A percentile compares a stretch with the other conserved stretches of the same genome.
phyloP scores from a whole-genome alignment of 2,329 filamentous ascomycete genomes.

The Nemania diffusa region DNA sequence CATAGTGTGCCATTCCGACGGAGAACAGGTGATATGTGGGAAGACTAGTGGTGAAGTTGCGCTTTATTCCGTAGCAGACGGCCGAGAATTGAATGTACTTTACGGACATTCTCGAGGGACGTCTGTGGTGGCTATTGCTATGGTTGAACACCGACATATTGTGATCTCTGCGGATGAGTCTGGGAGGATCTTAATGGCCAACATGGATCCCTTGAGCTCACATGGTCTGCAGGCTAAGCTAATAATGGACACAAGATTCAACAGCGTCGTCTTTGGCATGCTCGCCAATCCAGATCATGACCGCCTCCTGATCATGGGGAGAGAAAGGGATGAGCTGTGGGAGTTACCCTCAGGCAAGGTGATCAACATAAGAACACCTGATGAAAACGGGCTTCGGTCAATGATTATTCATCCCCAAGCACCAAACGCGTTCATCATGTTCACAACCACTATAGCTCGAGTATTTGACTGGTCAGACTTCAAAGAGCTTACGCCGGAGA shows the following conservation, averaged over 20 bases:
- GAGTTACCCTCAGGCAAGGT: conserved; percentile 38
- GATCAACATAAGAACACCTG: conserved; percentile 20
- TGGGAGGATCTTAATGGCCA: conserved; percentile 41
- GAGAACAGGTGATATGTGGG: conserved; percentile 41
- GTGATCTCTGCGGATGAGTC: conserved; percentile 46
- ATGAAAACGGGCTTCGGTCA: conserved; percentile 24
- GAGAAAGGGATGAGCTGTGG: conserved; percentile 40
- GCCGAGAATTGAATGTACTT: conserved; percentile 32
- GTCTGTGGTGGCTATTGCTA: conserved; percentile 38
- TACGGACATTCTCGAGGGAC: conserved; percentile 41
- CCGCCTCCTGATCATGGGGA: conserved; percentile 40
- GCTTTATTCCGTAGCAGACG: conserved; percentile 40
- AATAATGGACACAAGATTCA: conserved; percentile 35
- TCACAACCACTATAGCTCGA: conserved; percentile 18
- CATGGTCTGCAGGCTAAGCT: conserved; percentile 16
- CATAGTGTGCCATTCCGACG: conserved; percentile 30
- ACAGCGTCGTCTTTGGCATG: conserved; percentile 30
- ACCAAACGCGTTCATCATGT: conserved; percentile 28
- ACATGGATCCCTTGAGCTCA: conserved; percentile 22
- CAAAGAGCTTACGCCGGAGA: conserved; percentile 24
- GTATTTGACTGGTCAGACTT: conserved; percentile 30
- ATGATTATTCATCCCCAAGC: conserved; percentile 25
- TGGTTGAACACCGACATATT: conserved; percentile 35
- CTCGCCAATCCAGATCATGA: conserved; percentile 36
- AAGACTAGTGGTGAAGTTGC: conserved; percentile 43